Evolutionary conservation across 345 rosid genomes (phyloP).

Genomic region (Aethionema arabicum): DNA sequence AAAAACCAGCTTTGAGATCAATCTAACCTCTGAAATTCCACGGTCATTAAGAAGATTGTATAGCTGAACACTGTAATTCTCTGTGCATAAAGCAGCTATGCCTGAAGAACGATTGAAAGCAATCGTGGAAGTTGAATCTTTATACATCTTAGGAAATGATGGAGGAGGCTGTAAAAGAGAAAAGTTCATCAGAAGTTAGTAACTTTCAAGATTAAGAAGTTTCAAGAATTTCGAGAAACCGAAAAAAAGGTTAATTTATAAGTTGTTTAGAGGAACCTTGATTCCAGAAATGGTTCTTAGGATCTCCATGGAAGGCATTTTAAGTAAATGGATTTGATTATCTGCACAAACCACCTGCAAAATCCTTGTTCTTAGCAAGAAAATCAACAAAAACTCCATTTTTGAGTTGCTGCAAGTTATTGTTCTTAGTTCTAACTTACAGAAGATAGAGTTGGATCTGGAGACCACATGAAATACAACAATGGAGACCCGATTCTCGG

Average conservation of each 20-base stretch:
- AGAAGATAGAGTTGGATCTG: slow-evolving; percentile 81
- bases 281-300: slow-evolving; percentile 81
- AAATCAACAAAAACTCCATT: slow-evolving; percentile 3
- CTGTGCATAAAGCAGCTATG: slow-evolving; percentile 73
- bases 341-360: slow-evolving; percentile 93
- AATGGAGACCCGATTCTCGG: slow-evolving; percentile 96
- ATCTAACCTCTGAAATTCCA: slow-evolving; percentile 77
- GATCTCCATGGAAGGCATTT: slow-evolving; percentile 91
- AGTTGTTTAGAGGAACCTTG: slow-evolving; percentile 57
- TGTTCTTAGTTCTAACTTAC: slow-evolving; percentile 47
- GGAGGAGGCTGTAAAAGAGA: slow-evolving; percentile 65
- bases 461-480: slow-evolving; percentile 63
- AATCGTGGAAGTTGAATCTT: slow-evolving; percentile 49
- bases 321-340: slow-evolving; percentile 85
- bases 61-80: slow-evolving; percentile 73
- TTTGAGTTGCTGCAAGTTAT: slow-evolving; percentile 1
- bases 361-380: slow-evolving; percentile 32
- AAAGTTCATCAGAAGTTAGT: slow-evolving; percentile 5
- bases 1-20: slow-evolving; percentile 8
- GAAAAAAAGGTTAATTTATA: not conserved
- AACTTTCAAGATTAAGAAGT: slow-evolving; percentile 1
- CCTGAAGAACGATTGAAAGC: slow-evolving; percentile 73
- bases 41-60: slow-evolving; percentile 85
- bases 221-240: slow-evolving; percentile 3
- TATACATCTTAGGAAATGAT: slow-evolving; percentile 51